These are phyloP conservation scores for Ramaria sp. DNA, from an alignment of 768 basidiomycete genomes.

Conservation along the genomic window DNA sequence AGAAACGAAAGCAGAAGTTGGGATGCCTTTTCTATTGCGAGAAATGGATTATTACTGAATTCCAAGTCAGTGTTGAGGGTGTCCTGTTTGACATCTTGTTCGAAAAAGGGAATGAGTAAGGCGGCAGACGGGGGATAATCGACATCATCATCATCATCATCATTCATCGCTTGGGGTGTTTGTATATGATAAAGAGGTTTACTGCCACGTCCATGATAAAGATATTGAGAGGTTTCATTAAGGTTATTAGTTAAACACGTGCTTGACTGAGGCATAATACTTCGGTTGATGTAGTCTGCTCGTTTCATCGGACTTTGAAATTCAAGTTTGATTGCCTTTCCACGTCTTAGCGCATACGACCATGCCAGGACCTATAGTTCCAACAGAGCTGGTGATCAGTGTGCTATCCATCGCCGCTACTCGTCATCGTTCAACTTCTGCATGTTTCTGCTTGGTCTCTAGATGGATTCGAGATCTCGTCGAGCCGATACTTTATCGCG, in stretches of 20 bases:
- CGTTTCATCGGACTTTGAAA: not conserved
- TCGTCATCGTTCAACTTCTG: not conserved
- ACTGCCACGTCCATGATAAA: not conserved
- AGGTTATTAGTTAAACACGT: not conserved
- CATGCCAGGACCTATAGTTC: not conserved
- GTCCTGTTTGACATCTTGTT: not conserved
- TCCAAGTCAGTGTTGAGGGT: not conserved
- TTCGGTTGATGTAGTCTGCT: not conserved
- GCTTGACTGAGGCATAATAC: not conserved
- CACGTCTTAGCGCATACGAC: too few species aligned
- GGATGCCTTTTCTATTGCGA: not conserved
- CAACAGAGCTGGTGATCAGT: not conserved
- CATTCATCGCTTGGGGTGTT: not conserved
- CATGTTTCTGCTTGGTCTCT: constrained; percentile 1
- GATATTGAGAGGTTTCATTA: not conserved
- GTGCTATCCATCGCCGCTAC: not conserved
- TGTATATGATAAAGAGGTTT: not conserved
- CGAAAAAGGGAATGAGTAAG: not conserved
- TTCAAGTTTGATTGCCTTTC: not conserved
- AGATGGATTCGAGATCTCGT: not conserved
- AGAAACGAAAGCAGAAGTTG: not conserved
- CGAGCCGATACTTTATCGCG: constrained; percentile 1
- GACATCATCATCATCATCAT: not conserved
- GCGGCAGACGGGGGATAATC: not conserved
- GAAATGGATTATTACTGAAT: not conserved